Base-by-base conservation (phyloP, 2,329 filamentous ascomycete genomes). In the Aspergillus costaricaensis region DNA sequence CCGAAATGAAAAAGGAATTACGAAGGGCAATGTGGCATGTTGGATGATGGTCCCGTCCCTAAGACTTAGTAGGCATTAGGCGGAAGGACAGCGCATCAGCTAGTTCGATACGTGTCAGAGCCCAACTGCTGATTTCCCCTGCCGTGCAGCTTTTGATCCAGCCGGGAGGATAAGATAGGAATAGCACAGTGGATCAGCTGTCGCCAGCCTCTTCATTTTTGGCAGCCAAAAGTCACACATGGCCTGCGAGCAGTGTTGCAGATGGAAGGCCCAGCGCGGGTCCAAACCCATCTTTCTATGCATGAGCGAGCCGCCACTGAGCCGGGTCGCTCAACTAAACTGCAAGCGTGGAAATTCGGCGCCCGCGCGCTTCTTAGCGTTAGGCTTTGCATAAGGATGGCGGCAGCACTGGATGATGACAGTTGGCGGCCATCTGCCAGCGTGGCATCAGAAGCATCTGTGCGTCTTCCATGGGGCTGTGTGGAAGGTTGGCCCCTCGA, bases 31-130 rank as follows among this genome's bases (percentile, higher is more conserved):
- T 54, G 59, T 59, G 59, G 55, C 54, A 55, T 53, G 57, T 52
- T 56, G 49, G 47, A 32, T 58, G 47, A 41, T 58, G 62, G 52
- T 55, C 51, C 51, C 59, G 55, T 61, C 56, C 52, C 57, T 57
- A 53, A 60, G 38, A 55, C 12, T 8, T 36, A 53, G 51, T 58
- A 60, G 55, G 36, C 41, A 64, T 63, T 61, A 63, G 54, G 59
- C 63, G 61, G 55, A 54, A 58, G 59, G 64, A 66, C 67, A 65
- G 62, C 65, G 62, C 67, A 68, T 67, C 63, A 54, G 57, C 57
- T 67, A 67, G 64, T 43, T 62, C 49, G 60, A 68, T 69, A 69
- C 67, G 67, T 69, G 67, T 74, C 72, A 74, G 62, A 66, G 66
- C 64, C 68, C 67, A 67, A 70, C 66, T 66, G 69, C 64, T 64